These are phyloP conservation scores for Pseudocercospora fuligena DNA, from an alignment of 2,329 filamentous ascomycete species.

Conservation along the genomic window DNA sequence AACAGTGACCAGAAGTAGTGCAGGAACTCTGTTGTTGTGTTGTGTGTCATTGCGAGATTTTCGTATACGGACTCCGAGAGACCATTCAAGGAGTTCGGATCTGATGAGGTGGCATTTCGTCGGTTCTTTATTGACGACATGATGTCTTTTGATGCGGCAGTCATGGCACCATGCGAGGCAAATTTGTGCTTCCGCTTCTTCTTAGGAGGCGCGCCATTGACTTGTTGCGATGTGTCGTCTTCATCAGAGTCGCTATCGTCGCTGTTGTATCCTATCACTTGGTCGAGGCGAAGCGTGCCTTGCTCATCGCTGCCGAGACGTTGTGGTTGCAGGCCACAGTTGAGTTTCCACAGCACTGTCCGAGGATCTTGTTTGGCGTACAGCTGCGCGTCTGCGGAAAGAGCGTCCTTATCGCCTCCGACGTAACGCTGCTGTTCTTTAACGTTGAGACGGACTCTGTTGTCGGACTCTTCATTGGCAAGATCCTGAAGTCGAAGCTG, in stretches of 20 bases:
- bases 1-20: conserved; percentile 96
- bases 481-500: conserved; percentile 81
- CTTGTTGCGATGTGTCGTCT: conserved; percentile 38
- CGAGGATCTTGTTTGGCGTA: conserved; percentile 73
- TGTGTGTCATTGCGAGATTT: conserved; percentile 75
- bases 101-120: conserved; percentile 31
- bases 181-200: conserved; percentile 56
- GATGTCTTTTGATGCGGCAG: conserved; percentile 68
- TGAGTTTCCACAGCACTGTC: conserved; percentile 69
- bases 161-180: conserved; percentile 71
- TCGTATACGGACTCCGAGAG: conserved; percentile 59
- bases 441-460: conserved; percentile 82
- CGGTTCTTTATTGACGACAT: conserved; percentile 66
- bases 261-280: conserved; percentile 70
- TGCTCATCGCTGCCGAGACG: conserved; percentile 38
- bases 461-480: conserved; percentile 72
- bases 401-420: conserved; percentile 54
- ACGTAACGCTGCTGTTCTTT: conserved; percentile 87
- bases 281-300: conserved; percentile 56
- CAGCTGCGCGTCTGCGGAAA: conserved; percentile 55
- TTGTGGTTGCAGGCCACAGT: conserved; percentile 62
- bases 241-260: conserved; percentile 65
- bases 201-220: conserved; percentile 28
- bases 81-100: conserved; percentile 36
- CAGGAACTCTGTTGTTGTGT: conserved; percentile 93